A percentile compares a stretch with the other conserved stretches of the same genome.
Evolutionary conservation across 1,284 basidiomycete species (phyloP).

Genomic region (Sporisorium iseilematis-ciliati): DNA sequence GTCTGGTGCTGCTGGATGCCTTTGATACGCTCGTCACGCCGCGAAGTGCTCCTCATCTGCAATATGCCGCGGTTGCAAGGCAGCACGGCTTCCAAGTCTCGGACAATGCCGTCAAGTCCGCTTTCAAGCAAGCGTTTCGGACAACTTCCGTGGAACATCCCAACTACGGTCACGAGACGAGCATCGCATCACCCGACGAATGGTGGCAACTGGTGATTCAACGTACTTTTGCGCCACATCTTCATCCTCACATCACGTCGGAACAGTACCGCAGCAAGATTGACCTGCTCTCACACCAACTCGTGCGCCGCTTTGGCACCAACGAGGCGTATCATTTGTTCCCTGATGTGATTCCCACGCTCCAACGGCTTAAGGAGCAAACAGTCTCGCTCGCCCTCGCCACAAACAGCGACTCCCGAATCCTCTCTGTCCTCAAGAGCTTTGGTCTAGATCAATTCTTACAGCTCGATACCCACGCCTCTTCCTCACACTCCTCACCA

Average conservation of each 20-base stretch:
- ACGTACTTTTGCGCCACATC: conserved; percentile 37
- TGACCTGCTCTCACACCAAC: conserved; percentile 16
- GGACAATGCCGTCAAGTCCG: conserved; percentile 28
- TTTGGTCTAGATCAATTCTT: conserved; percentile 42
- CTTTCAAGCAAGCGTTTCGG: conserved; percentile 52
- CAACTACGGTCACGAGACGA: conserved; percentile 46
- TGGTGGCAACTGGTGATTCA: conserved; percentile 56
- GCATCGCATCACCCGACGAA: conserved; percentile 43
- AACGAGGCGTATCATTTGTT: conserved; percentile 47
- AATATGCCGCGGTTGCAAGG: conserved; percentile 44
- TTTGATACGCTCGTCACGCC: conserved; percentile 57
- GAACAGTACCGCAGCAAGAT: conserved; percentile 17
- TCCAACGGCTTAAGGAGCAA: conserved; percentile 10
- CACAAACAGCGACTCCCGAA: conserved; percentile 54
- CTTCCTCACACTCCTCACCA: neutral
- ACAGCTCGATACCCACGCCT: conserved; percentile 23
- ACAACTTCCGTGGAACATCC: conserved; percentile 34
- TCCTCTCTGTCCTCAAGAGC: conserved; percentile 40
- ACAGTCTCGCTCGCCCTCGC: conserved; percentile 34
- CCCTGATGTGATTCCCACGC: conserved; percentile 40
- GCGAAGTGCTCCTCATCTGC: conserved; percentile 42
- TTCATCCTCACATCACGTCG: conserved; percentile 8
- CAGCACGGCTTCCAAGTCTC: conserved; percentile 23
- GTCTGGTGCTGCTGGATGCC: conserved; percentile 53
- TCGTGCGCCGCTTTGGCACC: conserved; percentile 46